Evolutionary conservation across 768 basidiomycete genomes (phyloP), one percentile per base, ranked within the genome.

Genomic region (Chalciporus chontae): DNA sequence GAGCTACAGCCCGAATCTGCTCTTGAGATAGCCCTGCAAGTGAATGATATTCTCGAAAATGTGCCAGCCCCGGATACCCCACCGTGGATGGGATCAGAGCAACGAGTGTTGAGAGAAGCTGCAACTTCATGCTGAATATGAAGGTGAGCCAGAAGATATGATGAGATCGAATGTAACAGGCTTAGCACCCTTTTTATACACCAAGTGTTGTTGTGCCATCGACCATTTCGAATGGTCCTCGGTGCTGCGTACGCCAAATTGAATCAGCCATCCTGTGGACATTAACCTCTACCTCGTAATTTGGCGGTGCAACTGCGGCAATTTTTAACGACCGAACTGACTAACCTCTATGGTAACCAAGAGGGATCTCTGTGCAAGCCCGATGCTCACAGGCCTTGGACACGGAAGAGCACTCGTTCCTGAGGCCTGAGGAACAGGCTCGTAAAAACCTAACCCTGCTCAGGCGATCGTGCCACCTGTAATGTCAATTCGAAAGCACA

Each of bases 21-120:
- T 55, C 29, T 3, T 21, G 27, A 34, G 62, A 58, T 24, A 62
- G 27, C 7, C 62, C 62, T 0, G 46, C 51, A n/a, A 62, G 56
- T 1, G 62, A 64, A 44, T 55, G 62, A 39, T 64, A 21, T 23
- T 53, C 51, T 0, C 54, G 58, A 17, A 62, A 63, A 38, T 50
- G 36, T 24, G 18, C 43, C 10, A 63, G 43, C 38, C 51, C 47
- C 8, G 53, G 43, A 36, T 58, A 58, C 1, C 56, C 62, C 8
- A 46, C 13, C 10, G 39, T 27, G 19, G 9, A 42, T 29, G 62
- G 39, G 36, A 50, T 9, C 24, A 61, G 47, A 5, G 32, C 39
- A 18, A 34, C 29, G 3, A 55, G 7, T 9, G 41, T 19, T 9
- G 18, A 40, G 29, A 58, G 19, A 18, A 19, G 45, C 50, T 51